A percentile compares a stretch with the other conserved stretches of the same genome.
Evolutionary conservation across 495 filamentous ascomycete genomes (phyloP).

Genomic region (Xeromyces bisporus): DNA sequence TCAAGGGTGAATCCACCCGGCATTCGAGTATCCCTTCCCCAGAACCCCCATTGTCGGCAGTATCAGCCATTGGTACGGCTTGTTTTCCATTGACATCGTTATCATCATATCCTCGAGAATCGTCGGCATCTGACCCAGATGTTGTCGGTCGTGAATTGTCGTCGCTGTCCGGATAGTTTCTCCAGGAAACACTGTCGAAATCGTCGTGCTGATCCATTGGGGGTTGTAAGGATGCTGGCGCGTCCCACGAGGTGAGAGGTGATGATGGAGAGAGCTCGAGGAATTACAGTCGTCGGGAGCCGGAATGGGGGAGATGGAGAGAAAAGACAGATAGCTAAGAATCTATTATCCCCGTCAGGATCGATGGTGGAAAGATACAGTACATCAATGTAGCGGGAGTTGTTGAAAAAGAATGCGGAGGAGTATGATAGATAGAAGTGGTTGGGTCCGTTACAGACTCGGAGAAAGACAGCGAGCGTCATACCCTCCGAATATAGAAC

Average conservation of each 20-base stretch:
- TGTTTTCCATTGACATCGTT: constrained; percentile 39
- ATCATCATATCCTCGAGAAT: constrained; percentile 9
- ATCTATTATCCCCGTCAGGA: too few species aligned
- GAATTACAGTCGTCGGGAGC: too few species aligned
- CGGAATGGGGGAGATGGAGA: too few species aligned
- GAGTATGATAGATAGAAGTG: constrained; percentile 2
- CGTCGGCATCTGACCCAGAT: constrained; percentile 26
- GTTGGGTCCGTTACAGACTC: constrained; percentile 1
- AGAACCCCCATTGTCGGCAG: constrained; percentile 46
- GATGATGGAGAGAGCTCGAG: too few species aligned
- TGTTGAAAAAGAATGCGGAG: too few species aligned
- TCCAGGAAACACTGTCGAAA: constrained; percentile 43
- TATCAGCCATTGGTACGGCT: constrained; percentile 37
- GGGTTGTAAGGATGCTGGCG: too few species aligned
- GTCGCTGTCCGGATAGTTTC: constrained; percentile 35
- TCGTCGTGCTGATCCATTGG: constrained; percentile 38
- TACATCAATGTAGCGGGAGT: too few species aligned
- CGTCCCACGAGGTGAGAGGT: too few species aligned
- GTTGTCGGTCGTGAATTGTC: constrained; percentile 33
- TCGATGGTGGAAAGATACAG: too few species aligned
- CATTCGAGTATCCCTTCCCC: constrained; percentile 73
- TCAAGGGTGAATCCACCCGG: constrained; percentile 61
- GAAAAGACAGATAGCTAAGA: too few species aligned
- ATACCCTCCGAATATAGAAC: constrained; percentile 4
- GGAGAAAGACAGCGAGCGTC: constrained; percentile 8